Percentiles rank a stretch among this genome's conserved stretches.
Conservation (phyloP, 1,284 basidiomycete genomes). For the Trichosporon ovoides region DNA sequence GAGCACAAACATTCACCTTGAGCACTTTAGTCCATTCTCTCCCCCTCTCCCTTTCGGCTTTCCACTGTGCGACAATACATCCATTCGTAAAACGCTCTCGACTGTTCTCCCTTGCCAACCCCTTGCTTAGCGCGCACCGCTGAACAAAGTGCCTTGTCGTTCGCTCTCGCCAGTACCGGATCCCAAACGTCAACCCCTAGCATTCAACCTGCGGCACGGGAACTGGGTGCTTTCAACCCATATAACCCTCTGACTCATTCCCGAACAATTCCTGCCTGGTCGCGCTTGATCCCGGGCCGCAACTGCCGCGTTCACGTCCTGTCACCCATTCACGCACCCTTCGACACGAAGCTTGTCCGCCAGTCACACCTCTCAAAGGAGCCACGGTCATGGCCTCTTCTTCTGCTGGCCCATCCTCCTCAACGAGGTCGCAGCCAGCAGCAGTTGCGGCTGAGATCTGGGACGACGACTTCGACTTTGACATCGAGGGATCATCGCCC, state of each 20-base stretch:
- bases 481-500: conserved; percentile 10
- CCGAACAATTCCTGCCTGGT: background rate
- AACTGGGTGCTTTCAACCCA: conserved; percentile 6
- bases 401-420: conserved; percentile 6
- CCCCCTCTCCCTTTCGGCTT: background rate
- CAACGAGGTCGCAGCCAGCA: conserved; percentile 19
- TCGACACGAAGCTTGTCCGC: conserved; percentile 1
- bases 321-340: background rate
- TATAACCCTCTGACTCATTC: conserved; percentile 3
- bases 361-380: background rate
- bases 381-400: background rate
- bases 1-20: background rate
- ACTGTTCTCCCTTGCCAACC: background rate
- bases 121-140: conserved; percentile 5
- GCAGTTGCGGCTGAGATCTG: conserved; percentile 32
- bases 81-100: background rate
- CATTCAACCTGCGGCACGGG: conserved; percentile 4
- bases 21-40: background rate
- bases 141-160: background rate
- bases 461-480: conserved; percentile 49
- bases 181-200: conserved; percentile 1
- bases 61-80: background rate
- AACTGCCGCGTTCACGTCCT: background rate
- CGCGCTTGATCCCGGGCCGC: conserved; percentile 1
- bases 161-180: background rate